These are phyloP conservation scores for Macrolepiota fuliginosa DNA, from an alignment of 768 basidiomycete genomes.

Conservation along the genomic window DNA sequence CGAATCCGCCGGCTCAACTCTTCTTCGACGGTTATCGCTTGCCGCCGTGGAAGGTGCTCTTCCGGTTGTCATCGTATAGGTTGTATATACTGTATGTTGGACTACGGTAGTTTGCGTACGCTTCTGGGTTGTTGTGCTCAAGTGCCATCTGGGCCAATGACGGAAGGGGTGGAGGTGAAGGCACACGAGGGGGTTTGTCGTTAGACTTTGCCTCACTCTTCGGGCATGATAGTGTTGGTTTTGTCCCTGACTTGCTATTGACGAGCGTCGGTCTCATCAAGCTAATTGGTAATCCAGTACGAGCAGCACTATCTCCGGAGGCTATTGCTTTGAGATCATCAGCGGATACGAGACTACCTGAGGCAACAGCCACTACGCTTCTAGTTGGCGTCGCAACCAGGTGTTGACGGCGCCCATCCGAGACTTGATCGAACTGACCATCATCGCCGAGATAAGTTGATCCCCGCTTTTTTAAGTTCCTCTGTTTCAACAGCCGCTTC, in stretches of 20 bases:
- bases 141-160: conserved; percentile 78
- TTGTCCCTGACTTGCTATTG: neutral
- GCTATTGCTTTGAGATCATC: neutral
- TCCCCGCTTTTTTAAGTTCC: neutral
- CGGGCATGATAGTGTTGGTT: neutral
- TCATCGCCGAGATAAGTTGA: conserved; percentile 7
- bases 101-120: conserved; percentile 66
- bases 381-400: conserved; percentile 8
- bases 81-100: conserved; percentile 85
- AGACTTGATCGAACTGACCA: neutral
- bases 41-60: conserved; percentile 34
- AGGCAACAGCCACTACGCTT: conserved; percentile 6
- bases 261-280: too few relatives aligned
- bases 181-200: conserved; percentile 76
- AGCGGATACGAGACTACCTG: conserved; percentile 5
- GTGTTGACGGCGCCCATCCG: conserved; percentile 7
- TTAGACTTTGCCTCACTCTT: conserved; percentile 20
- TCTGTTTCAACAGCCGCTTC: conserved; percentile 16
- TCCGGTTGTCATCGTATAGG: conserved; percentile 63
- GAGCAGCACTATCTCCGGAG: neutral
- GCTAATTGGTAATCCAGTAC: neutral
- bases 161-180: conserved; percentile 71
- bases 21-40: neutral
- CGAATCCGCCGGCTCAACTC: neutral
- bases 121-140: conserved; percentile 58